Percentiles rank a stretch among this genome's conserved stretches.
Evolutionary conservation across 202 grass and related monocot genomes (phyloP).

Genomic region (Panicum hallii): DNA sequence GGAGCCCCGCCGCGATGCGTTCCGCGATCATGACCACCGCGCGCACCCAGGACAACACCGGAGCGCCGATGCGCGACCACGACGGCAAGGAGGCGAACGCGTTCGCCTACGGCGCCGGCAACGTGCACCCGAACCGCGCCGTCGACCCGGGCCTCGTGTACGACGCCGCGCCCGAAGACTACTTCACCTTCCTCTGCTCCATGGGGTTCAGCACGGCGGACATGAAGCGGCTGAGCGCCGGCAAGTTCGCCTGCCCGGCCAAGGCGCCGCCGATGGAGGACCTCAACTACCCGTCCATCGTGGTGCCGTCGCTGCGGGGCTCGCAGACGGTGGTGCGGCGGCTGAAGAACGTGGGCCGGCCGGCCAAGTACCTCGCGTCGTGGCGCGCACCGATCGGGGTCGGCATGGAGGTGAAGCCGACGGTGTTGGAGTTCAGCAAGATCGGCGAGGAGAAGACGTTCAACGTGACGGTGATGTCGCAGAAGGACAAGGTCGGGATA

Average conservation of each 20-base stretch:
- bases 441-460: constrained; percentile 53
- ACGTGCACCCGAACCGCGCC: constrained; percentile 63
- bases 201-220: constrained; percentile 32
- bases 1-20: constrained; percentile 64
- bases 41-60: constrained; percentile 59
- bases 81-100: constrained; percentile 51
- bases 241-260: constrained; percentile 48
- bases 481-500: constrained; percentile 46
- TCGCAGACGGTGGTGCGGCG: constrained; percentile 44
- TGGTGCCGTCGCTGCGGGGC: constrained; percentile 42
- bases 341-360: constrained; percentile 56
- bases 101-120: constrained; percentile 70
- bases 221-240: constrained; percentile 31
- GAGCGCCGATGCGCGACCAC: constrained; percentile 47
- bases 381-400: constrained; percentile 47
- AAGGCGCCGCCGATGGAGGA: constrained; percentile 42
- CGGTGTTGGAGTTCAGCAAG: constrained; percentile 37
- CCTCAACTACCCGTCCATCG: constrained; percentile 92
- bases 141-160: constrained; percentile 78
- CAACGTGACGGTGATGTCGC: constrained; percentile 47
- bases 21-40: constrained; percentile 80
- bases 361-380: constrained; percentile 47
- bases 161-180: constrained; percentile 57
- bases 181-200: constrained; percentile 74
- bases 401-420: constrained; percentile 50